Percentiles rank a stretch among this genome's conserved stretches.
phyloP scores from a whole-genome alignment of 257 asterid species.

The Jasminum sambac region DNA sequence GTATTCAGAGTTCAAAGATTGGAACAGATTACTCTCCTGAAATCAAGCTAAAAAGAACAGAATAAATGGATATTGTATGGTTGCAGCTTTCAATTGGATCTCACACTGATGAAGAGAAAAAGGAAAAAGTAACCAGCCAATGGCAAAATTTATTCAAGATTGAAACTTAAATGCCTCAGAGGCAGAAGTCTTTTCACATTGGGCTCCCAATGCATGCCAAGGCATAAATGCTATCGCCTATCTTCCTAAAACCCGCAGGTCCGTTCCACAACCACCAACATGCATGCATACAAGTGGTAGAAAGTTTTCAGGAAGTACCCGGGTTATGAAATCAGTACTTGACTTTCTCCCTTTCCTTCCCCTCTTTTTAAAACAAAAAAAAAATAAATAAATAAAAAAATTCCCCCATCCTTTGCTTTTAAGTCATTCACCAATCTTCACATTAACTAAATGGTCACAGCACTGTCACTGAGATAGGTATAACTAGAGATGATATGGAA shows the following conservation, averaged over 20 bases:
- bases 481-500: neutral
- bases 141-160: neutral
- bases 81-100: neutral
- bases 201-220: neutral
- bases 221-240: neutral
- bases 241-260: neutral
- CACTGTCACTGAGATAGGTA: neutral
- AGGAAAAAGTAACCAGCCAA: neutral
- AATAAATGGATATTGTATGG: neutral
- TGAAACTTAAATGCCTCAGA: neutral
- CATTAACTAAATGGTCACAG: neutral
- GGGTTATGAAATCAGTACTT: neutral
- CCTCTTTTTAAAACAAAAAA: too few relatives aligned
- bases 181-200: neutral
- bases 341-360: neutral
- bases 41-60: neutral
- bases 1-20: neutral
- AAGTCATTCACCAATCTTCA: neutral
- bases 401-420: neutral
- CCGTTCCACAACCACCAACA: neutral
- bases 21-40: neutral
- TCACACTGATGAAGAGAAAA: neutral
- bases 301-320: neutral
- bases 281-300: neutral
- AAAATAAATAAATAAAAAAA: too few relatives aligned